Evolutionary conservation across 73 alveolate genomes (phyloP).

Genomic region (Vitrella brassicaformis): DNA sequence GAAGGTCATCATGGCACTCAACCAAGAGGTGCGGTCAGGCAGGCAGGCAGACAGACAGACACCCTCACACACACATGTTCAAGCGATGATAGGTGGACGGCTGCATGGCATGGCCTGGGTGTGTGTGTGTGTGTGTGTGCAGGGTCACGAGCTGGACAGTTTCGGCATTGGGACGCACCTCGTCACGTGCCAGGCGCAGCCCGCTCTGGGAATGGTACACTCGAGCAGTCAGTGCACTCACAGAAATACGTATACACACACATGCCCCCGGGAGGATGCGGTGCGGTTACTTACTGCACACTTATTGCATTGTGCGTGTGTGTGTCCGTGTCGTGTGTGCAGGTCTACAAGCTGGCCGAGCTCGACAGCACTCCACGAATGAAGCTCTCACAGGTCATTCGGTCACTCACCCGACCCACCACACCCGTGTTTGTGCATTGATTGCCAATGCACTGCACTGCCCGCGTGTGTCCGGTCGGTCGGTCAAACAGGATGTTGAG

Average conservation of each 20-base stretch:
- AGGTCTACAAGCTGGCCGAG: slow-evolving; percentile 72
- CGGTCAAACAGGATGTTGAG: slow-evolving; percentile 51
- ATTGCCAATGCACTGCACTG: no score
- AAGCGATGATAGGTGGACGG: neutral
- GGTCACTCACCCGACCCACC: slow-evolving; percentile 10
- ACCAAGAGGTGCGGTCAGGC: neutral
- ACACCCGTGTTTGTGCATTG: no score
- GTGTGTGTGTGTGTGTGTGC: neutral
- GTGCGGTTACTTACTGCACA: no score
- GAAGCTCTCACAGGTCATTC: slow-evolving; percentile 56
- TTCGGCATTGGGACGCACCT: slow-evolving; percentile 82
- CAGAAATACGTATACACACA: no score
- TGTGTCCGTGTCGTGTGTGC: no score
- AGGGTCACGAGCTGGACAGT: slow-evolving; percentile 67
- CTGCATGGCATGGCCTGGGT: neutral
- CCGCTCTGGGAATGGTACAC: slow-evolving; percentile 88
- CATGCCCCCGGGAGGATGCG: no score
- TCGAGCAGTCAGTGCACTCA: no score
- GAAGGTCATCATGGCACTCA: slow-evolving; percentile 33
- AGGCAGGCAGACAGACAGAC: neutral
- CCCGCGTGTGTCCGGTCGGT: no score
- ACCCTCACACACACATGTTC: neutral
- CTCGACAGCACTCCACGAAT: slow-evolving; percentile 56
- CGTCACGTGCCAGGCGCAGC: slow-evolving; percentile 81
- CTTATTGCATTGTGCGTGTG: no score